phyloP scores from a whole-genome alignment of 257 asterid species.

The Phtheirospermum japonicum region DNA sequence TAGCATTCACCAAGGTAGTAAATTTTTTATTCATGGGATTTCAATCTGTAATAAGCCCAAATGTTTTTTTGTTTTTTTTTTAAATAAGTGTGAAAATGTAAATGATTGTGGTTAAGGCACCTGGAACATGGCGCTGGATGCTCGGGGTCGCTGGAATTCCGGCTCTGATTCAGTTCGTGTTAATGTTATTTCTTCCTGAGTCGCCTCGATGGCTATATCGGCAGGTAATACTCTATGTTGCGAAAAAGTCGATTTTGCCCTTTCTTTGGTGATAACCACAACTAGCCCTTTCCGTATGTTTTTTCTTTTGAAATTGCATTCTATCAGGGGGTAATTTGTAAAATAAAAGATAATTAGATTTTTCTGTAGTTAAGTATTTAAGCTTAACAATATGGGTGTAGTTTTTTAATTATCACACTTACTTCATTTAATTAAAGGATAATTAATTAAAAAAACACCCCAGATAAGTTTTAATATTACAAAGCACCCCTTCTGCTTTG shows the following conservation, averaged over 20 bases:
- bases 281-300: no score
- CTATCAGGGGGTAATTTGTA: not conserved
- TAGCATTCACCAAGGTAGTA: constrained; percentile 64
- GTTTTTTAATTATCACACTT: not conserved
- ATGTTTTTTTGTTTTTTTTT: not conserved
- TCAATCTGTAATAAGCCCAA: no score
- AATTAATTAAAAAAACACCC: not conserved
- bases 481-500: not conserved
- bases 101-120: constrained; percentile 33
- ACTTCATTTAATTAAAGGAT: no score
- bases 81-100: not conserved
- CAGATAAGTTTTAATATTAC: not conserved
- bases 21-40: not conserved
- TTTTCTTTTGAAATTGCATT: no score
- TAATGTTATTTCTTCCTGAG: constrained; percentile 80
- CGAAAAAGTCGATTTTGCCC: no score
- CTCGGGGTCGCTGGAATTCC: constrained; percentile 83
- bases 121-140: constrained; percentile 92
- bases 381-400: not conserved
- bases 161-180: constrained; percentile 56
- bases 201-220: constrained; percentile 87
- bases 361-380: no score
- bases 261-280: no score
- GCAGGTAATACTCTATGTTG: constrained; percentile 39
- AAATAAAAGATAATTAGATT: not conserved